Evolutionary conservation across 169 alveolate genomes (phyloP).

Genomic region (Amoebophrya sp.): DNA sequence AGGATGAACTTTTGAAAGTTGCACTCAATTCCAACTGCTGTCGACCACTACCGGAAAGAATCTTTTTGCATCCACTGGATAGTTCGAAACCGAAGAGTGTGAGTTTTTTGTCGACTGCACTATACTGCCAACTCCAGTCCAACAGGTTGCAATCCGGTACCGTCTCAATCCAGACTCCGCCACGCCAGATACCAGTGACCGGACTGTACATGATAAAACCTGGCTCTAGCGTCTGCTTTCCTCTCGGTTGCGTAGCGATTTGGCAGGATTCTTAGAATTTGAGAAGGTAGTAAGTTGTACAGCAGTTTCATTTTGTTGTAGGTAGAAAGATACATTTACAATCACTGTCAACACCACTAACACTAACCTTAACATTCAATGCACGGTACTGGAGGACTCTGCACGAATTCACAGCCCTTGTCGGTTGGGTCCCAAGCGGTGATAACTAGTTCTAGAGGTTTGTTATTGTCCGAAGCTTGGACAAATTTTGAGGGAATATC

Average conservation of each 20-base stretch:
- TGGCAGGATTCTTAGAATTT: too few species aligned
- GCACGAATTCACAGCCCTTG: slow-evolving; percentile 10
- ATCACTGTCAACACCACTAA: too few species aligned
- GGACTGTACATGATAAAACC: slow-evolving; percentile 14
- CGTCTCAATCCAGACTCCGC: background rate
- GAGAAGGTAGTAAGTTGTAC: too few species aligned
- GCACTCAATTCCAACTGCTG: too few species aligned
- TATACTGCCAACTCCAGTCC: background rate
- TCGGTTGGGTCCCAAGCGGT: background rate
- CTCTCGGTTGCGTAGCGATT: background rate
- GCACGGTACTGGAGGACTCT: background rate
- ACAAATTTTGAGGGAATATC: background rate
- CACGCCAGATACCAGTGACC: slow-evolving; percentile 1
- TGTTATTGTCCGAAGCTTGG: background rate
- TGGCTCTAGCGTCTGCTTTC: slow-evolving; percentile 1
- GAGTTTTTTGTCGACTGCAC: background rate
- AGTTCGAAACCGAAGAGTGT: background rate
- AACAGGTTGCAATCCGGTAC: background rate
- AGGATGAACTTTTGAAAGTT: too few species aligned
- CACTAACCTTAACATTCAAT: too few species aligned
- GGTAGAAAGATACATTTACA: too few species aligned
- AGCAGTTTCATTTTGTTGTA: too few species aligned
- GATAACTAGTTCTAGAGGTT: background rate
- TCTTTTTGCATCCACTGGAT: background rate
- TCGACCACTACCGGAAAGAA: too few species aligned